Percentiles rank a stretch among this genome's conserved stretches.
Conservation (phyloP, 2,329 filamentous ascomycete genomes). For the Colletotrichum brevisporum region DNA sequence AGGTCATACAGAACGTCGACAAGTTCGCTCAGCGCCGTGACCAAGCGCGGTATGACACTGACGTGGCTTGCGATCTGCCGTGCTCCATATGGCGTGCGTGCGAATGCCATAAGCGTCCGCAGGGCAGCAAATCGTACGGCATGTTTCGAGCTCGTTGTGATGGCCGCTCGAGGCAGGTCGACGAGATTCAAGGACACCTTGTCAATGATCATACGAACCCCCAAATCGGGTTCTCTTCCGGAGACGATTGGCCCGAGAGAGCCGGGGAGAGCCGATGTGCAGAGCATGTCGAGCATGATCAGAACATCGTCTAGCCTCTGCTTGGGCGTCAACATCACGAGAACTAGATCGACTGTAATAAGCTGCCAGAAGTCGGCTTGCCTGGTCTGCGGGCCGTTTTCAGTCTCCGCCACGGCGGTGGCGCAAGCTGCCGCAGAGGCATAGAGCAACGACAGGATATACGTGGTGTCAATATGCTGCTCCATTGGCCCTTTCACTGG, state of each 20-base stretch:
- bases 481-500: slow-evolving; percentile 50
- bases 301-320: slow-evolving; percentile 75
- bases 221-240: slow-evolving; percentile 57
- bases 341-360: slow-evolving; percentile 76
- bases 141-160: slow-evolving; percentile 56
- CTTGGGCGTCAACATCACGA: slow-evolving; percentile 77
- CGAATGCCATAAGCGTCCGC: slow-evolving; percentile 72
- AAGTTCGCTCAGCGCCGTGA: slow-evolving; percentile 74
- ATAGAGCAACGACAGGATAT: slow-evolving; percentile 77
- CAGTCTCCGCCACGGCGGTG: slow-evolving; percentile 51
- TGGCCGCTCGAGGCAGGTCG: slow-evolving; percentile 65
- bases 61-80: slow-evolving; percentile 77
- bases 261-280: slow-evolving; percentile 73
- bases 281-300: slow-evolving; percentile 75
- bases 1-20: slow-evolving; percentile 81
- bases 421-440: slow-evolving; percentile 73
- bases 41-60: slow-evolving; percentile 79
- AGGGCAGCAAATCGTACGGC: slow-evolving; percentile 63
- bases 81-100: slow-evolving; percentile 73
- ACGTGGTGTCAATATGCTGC: slow-evolving; percentile 73
- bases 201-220: slow-evolving; percentile 68
- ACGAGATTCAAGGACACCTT: slow-evolving; percentile 74
- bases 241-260: slow-evolving; percentile 77
- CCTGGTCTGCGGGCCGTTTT: slow-evolving; percentile 48
- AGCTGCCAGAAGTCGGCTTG: slow-evolving; percentile 74